phyloP scores from a whole-genome alignment of 148 eudicot genomes.

The Rhododendron simsii region DNA sequence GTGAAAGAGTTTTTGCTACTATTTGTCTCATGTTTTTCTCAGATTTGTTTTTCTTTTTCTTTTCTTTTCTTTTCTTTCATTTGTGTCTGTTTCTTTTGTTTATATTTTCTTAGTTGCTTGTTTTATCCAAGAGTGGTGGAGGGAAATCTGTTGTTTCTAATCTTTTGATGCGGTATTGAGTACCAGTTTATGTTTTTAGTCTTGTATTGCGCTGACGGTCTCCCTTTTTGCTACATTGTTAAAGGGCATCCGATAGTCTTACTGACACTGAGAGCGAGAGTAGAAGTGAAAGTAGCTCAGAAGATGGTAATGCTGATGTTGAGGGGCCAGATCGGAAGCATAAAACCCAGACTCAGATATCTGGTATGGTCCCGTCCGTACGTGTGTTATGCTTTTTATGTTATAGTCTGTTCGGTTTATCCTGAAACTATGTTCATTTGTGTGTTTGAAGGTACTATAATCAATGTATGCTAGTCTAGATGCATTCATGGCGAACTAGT shows the following conservation, averaged over 20 bases:
- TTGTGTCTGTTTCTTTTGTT: background rate
- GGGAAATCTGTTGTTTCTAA: background rate
- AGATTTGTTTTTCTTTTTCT: background rate
- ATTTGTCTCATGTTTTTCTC: background rate
- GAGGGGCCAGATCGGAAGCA: constrained; percentile 26
- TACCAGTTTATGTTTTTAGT: background rate
- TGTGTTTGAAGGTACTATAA: background rate
- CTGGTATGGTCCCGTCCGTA: constrained; percentile 26
- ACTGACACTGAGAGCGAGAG: constrained; percentile 53
- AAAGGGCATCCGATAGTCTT: constrained; percentile 53
- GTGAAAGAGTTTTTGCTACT: background rate
- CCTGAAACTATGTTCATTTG: background rate
- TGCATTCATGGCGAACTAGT: background rate
- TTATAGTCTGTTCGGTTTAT: background rate
- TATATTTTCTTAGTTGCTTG: background rate
- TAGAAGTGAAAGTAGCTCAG: constrained; percentile 44
- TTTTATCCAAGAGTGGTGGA: background rate
- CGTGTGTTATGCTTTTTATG: background rate
- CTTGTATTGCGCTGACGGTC: constrained; percentile 1
- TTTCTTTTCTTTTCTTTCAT: background rate
- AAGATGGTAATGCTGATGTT: constrained; percentile 39
- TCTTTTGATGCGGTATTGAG: background rate
- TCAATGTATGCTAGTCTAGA: background rate
- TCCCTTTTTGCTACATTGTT: constrained; percentile 2
- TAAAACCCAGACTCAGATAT: constrained; percentile 30